Evolutionary conservation across 306 rosid genomes (phyloP), one percentile per base, ranked within the genome.

Genomic region (Corylus avellana): DNA sequence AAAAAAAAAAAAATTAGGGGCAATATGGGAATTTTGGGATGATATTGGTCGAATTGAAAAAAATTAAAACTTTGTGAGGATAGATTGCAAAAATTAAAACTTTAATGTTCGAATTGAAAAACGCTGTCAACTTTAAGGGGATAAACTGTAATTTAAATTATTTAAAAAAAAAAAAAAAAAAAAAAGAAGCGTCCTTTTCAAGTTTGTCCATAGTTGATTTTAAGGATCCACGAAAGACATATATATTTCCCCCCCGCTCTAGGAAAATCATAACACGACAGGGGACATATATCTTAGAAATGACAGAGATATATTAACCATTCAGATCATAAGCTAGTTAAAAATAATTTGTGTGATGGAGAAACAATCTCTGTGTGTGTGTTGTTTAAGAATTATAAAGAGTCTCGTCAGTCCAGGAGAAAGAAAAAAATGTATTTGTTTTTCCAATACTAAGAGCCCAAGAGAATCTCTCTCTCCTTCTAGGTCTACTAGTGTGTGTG

Each of bases 381-480:
- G 20, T 58, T n/a, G 8, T 37, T 67, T 39, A 67, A 67, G 12
- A 67, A 66, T 66, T 66, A 66, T 35, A 6, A 8, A 35, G 8
- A 8, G 51, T 67, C 50, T 39, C 13, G 72, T 39, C 42, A 12
- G 17, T 67, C n/a, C 5, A 9, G 22, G 42, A 12, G 1, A 32
- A 32, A 32, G 35, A 32, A 32, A 32, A 32, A 32, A 32, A 32
- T 11, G 17, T 58, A 12, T 6, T 14, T 11, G 27, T 29, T 37
- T 58, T 9, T 69, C 42, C 49, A 10, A 73, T 72, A 22, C 25
- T 22, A 22, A 22, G 25, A 75, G 67, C 68, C 74, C 74, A 53
- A 73, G 82, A 80, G 88, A 88, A 81, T 83, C 88, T 87, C 48
- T 78, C 81, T 71, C 66, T 66, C 49, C 39, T 58, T 55, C 74